Conservation (phyloP, 2,329 filamentous ascomycete genomes). For the Calonectria henricotiae region DNA sequence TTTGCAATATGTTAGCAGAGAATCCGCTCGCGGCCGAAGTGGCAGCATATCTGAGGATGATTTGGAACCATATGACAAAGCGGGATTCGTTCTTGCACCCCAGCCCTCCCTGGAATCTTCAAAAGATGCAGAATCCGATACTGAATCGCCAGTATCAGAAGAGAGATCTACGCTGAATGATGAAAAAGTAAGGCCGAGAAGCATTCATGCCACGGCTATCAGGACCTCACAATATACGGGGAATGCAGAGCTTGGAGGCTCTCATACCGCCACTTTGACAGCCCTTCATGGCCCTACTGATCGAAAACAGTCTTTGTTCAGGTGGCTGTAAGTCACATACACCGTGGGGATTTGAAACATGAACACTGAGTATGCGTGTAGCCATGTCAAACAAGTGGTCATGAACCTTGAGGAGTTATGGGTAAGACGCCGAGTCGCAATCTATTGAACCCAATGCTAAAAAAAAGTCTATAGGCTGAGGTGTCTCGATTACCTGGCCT, state of each 20-base stretch:
- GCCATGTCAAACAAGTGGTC: conserved; percentile 59
- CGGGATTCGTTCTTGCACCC: conserved; percentile 49
- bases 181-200: conserved; percentile 28
- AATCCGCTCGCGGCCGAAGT: conserved; percentile 23
- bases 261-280: conserved; percentile 58
- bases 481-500: conserved; percentile 56
- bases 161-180: conserved; percentile 42
- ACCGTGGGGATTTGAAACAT: no score
- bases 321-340: conserved; percentile 59
- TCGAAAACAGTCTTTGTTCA: conserved; percentile 58
- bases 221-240: conserved; percentile 60
- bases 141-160: conserved; percentile 52
- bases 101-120: conserved; percentile 46
- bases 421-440: conserved; percentile 45
- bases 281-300: conserved; percentile 56
- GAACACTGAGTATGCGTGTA: conserved; percentile 45
- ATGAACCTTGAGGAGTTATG: conserved; percentile 64
- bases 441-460: neutral
- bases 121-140: conserved; percentile 53
- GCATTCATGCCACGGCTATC: conserved; percentile 50
- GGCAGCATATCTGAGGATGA: conserved; percentile 49
- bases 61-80: conserved; percentile 53
- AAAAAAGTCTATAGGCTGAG: conserved; percentile 52
- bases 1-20: neutral
- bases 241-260: conserved; percentile 57